Evolutionary conservation across 108 stramenopile genomes (phyloP).

Genomic region (Nitzschia palea): DNA sequence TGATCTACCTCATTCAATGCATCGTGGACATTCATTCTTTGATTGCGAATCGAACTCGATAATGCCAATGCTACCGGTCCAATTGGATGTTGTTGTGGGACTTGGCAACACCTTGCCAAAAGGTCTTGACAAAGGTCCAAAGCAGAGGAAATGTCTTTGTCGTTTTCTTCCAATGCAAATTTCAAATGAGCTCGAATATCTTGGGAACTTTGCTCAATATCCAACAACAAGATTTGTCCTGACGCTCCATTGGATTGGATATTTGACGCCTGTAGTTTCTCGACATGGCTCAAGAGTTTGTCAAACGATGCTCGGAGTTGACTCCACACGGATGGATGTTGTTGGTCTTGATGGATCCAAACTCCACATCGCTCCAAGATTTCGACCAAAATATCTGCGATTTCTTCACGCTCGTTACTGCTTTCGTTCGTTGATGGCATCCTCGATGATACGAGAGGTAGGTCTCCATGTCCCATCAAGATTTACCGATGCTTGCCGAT

Average conservation of each 20-base stretch:
- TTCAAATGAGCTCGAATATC: slow-evolving; percentile 9
- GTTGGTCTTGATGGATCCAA: not conserved
- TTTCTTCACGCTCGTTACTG: not conserved
- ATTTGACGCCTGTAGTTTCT: not conserved
- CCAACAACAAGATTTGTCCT: slow-evolving; percentile 2
- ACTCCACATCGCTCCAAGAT: not conserved
- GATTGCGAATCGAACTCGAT: slow-evolving; percentile 2
- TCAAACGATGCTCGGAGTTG: not conserved
- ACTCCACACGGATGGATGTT: not conserved
- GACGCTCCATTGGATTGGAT: not conserved
- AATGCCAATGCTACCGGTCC: slow-evolving; percentile 8
- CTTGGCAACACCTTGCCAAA: too few relatives aligned
- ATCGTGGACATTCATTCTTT: slow-evolving; percentile 1
- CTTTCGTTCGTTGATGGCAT: too few relatives aligned
- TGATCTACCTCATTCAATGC: not conserved
- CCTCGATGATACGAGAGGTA: too few relatives aligned
- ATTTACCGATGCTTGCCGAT: too few relatives aligned
- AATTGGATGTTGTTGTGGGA: too few relatives aligned
- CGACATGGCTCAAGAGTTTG: not conserved
- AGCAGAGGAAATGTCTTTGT: not conserved
- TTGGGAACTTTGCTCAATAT: slow-evolving; percentile 10
- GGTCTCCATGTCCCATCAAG: too few relatives aligned
- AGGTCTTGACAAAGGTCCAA: slow-evolving; percentile 3
- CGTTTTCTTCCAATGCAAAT: slow-evolving; percentile 9
- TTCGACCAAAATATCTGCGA: not conserved